These are phyloP conservation scores for Botrytis galanthina DNA, from an alignment of 2,329 filamentous ascomycete genomes.

Conservation along the genomic window DNA sequence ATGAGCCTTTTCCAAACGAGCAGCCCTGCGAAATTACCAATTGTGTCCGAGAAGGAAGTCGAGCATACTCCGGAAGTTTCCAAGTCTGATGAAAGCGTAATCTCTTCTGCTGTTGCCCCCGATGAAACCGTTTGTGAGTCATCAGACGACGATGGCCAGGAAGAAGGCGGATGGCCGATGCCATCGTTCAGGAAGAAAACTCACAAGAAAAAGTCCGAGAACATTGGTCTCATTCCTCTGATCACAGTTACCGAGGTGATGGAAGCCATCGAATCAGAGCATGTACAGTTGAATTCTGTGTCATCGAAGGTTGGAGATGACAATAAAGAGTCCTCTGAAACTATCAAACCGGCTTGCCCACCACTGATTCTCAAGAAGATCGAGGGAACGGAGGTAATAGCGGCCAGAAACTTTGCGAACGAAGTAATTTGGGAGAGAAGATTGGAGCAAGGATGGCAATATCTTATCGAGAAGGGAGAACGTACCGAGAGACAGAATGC, in stretches of 20 bases:
- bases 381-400: background rate
- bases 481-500: background rate
- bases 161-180: background rate
- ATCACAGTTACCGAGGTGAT: background rate
- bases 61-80: background rate
- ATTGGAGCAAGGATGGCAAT: constrained; percentile 26
- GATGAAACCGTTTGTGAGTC: too few species aligned
- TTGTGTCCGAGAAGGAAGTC: too few species aligned
- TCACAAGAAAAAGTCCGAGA: background rate
- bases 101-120: too few species aligned
- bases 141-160: background rate
- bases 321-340: background rate
- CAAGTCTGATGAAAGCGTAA: background rate
- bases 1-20: background rate
- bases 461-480: background rate
- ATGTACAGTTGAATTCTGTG: background rate
- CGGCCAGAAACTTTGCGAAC: constrained; percentile 24
- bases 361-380: background rate
- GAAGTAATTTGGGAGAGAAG: constrained; percentile 24
- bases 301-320: background rate
- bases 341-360: background rate
- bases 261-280: background rate
- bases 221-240: background rate
- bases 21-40: background rate
- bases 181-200: background rate